Conservation (phyloP, 352 stramenopile species). For the Phytophthora agathidicida region DNA sequence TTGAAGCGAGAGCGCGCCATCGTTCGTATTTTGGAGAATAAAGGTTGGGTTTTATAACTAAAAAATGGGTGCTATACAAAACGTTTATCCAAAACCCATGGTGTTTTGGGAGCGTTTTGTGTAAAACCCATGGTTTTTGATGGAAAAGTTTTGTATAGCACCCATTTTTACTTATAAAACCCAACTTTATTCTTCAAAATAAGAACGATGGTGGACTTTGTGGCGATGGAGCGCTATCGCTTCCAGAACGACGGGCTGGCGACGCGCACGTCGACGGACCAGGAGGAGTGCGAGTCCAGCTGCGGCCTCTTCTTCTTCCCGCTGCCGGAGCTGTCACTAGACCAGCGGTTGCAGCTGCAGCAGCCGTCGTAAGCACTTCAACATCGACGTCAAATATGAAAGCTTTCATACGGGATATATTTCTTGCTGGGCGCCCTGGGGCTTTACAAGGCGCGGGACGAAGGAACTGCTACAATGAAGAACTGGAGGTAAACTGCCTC, state of each 20-base stretch:
- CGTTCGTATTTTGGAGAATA: no score
- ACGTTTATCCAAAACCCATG: no score
- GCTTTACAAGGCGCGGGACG: constrained; percentile 21
- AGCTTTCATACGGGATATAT: constrained; percentile 26
- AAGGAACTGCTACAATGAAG: constrained; percentile 18
- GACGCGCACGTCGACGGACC: constrained; percentile 67
- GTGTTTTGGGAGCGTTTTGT: no score
- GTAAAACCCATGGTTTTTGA: no score
- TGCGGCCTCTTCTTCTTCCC: constrained; percentile 93
- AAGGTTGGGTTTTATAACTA: no score
- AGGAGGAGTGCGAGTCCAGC: constrained; percentile 91
- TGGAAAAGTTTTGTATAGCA: no score
- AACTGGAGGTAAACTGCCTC: constrained; percentile 19
- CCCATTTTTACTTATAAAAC: no score
- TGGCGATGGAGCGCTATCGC: constrained; percentile 51
- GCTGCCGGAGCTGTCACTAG: constrained; percentile 67
- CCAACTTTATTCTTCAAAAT: no score
- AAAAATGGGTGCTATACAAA: no score
- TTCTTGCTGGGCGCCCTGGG: background rate
- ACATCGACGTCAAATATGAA: no score
- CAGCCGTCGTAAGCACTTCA: no score
- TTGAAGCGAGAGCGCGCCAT: no score
- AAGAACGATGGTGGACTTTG: constrained; percentile 20
- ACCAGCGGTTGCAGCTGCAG: constrained; percentile 88
- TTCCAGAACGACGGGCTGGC: constrained; percentile 56